Conservation (phyloP, 2,329 filamentous ascomycete genomes). For the Sordariomycetes sp. region DNA sequence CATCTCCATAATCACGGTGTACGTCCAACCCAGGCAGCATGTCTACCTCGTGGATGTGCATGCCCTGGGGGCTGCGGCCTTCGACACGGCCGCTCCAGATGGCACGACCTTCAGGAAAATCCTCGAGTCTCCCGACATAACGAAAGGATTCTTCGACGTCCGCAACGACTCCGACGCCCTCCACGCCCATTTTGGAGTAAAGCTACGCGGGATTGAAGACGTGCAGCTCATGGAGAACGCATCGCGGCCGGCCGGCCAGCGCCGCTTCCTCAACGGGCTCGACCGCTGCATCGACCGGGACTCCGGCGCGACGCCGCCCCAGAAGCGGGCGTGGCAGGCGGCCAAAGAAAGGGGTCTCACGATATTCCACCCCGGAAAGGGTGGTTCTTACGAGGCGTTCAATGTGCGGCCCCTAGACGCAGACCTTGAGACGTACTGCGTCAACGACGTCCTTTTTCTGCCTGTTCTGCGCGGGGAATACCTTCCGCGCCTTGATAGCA, state of each 20-base stretch:
- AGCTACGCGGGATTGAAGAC: constrained; percentile 33
- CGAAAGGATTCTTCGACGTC: constrained; percentile 48
- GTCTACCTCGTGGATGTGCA: neutral
- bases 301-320: too few species aligned
- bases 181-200: constrained; percentile 30
- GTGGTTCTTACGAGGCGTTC: too few species aligned
- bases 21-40: constrained; percentile 11
- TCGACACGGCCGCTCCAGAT: neutral
- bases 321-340: too few species aligned
- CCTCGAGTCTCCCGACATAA: constrained; percentile 28
- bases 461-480: too few species aligned
- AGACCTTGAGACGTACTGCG: too few species aligned
- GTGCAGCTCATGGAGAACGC: constrained; percentile 47
- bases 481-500: too few species aligned
- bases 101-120: constrained; percentile 23
- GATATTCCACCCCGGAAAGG: too few species aligned
- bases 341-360: too few species aligned
- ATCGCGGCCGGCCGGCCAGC: constrained; percentile 5
- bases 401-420: too few species aligned
- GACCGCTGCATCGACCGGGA: too few species aligned
- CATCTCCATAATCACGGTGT: constrained; percentile 32
- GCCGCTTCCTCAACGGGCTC: too few species aligned
- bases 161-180: constrained; percentile 48
- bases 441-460: too few species aligned
- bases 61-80: neutral